These are phyloP conservation scores for Coemansia sp. DNA, from an alignment of 371 early-diverging fungal genomes.

Conservation along the genomic window DNA sequence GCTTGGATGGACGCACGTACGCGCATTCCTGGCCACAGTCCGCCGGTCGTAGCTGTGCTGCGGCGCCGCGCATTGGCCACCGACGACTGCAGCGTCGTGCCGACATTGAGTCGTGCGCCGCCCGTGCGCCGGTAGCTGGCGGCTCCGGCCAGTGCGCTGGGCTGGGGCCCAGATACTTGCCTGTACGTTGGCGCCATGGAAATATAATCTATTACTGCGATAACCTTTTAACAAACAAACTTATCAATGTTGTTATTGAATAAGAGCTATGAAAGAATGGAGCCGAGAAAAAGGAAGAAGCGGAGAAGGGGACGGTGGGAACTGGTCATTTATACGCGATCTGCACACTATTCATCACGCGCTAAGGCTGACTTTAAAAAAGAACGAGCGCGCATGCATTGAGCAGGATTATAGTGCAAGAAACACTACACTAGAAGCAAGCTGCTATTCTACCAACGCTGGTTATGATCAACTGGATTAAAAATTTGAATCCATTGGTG, in stretches of 20 bases:
- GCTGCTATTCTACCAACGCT: too few relatives aligned
- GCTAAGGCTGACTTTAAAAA: background rate
- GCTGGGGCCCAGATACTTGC: too few relatives aligned
- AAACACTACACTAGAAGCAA: too few relatives aligned
- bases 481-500: too few relatives aligned
- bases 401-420: too few relatives aligned
- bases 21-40: constrained; percentile 13
- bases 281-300: background rate
- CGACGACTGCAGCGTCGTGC: constrained; percentile 39
- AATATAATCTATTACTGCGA: too few relatives aligned
- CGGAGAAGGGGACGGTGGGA: too few relatives aligned
- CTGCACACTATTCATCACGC: background rate
- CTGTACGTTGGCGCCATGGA: too few relatives aligned
- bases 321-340: too few relatives aligned
- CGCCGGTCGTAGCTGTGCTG: constrained; percentile 29
- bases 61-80: constrained; percentile 19
- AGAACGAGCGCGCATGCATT: background rate
- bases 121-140: background rate
- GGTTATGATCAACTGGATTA: too few relatives aligned
- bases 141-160: too few relatives aligned
- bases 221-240: too few relatives aligned
- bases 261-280: background rate
- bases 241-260: constrained; percentile 1
- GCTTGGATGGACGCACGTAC: constrained; percentile 3
- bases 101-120: constrained; percentile 26